Evolutionary conservation across 139 green algal genomes (phyloP), one percentile per base, ranked within the genome.

Genomic region (Gonium pectorale): DNA sequence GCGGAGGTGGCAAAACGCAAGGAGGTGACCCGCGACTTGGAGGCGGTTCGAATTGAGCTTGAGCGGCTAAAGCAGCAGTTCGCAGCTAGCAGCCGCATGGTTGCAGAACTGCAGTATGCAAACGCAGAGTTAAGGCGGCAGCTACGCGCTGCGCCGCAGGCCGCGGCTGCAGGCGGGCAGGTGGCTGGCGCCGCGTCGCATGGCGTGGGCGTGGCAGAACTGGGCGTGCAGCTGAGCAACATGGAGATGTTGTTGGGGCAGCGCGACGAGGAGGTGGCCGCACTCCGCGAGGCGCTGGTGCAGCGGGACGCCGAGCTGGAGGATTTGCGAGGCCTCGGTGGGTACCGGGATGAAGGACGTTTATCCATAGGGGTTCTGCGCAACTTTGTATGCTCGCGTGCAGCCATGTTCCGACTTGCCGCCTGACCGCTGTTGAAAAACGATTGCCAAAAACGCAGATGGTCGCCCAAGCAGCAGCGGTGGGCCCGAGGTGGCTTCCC

Each of bases 1-100:
- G 86, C 87, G 72, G 90, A 91, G 79, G 78, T 92, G 29, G 22
- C 49, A 31, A 64, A 56, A 68, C 88, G 89, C 70, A 92, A 94
- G 86, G 87, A 88, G 71, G 79, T 89, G 21, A 81, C 87, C 52
- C 69, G 73, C n/a, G 88, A 92, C 29, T 88, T 83, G 3, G 90
- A 85, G 29, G 71, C 44, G 1, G 41, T 81, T 5, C 79, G 89
- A 6, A 75, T 49, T 29, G 90, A 96, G 83, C 37, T 90, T 24
- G 81, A 90, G 2, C 82, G 83, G 33, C 82, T 94, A 62, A 71
- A 90, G 68, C 63, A 75, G 40, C 87, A 92, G 67, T 67, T 86
- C 27, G 81, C 73, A 27, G 81, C 83, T 37, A 51, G 78, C 52
- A 46, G 71, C n/a, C 72, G 72, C 52, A 88, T 90, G 83, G 49